Conservation (phyloP, 768 basidiomycete species). For the Pholiota conissans region DNA sequence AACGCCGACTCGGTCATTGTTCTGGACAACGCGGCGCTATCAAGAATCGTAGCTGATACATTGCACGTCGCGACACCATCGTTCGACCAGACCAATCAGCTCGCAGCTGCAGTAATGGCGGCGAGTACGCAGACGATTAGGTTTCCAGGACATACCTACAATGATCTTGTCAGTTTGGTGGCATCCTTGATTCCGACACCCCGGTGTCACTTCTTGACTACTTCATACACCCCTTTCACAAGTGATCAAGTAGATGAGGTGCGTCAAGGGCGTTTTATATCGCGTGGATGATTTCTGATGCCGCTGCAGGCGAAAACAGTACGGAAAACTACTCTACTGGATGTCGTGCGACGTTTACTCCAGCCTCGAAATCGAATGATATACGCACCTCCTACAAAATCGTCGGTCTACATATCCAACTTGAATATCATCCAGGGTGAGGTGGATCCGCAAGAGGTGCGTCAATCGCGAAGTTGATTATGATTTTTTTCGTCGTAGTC, state of each 20-base stretch:
- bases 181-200: slow-evolving; percentile 97
- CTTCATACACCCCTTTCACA: slow-evolving; percentile 97
- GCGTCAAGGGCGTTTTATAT: slow-evolving; percentile 11
- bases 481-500: not conserved
- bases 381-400: slow-evolving; percentile 84
- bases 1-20: slow-evolving; percentile 98
- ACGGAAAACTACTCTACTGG: slow-evolving; percentile 93
- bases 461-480: slow-evolving; percentile 24
- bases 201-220: slow-evolving; percentile 97
- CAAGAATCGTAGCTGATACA: slow-evolving; percentile 90
- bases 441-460: slow-evolving; percentile 99
- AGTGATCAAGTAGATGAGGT: slow-evolving; percentile 97
- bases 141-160: slow-evolving; percentile 99
- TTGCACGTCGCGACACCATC: slow-evolving; percentile 84
- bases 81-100: slow-evolving; percentile 91
- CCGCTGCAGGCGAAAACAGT: slow-evolving; percentile 91
- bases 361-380: slow-evolving; percentile 99
- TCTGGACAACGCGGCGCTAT: slow-evolving; percentile 91
- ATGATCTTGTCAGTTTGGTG: slow-evolving; percentile 95
- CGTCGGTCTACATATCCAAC: slow-evolving; percentile 95
- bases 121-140: slow-evolving; percentile 95
- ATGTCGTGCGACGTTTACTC: slow-evolving; percentile 96
- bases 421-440: slow-evolving; percentile 99
- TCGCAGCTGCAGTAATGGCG: slow-evolving; percentile 96
- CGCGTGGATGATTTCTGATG: no score